Evolutionary conservation across 2,329 filamentous ascomycete genomes (phyloP), one percentile per base, ranked within the genome.

Genomic region (Stagonosporopsis chrysanthemi): DNA sequence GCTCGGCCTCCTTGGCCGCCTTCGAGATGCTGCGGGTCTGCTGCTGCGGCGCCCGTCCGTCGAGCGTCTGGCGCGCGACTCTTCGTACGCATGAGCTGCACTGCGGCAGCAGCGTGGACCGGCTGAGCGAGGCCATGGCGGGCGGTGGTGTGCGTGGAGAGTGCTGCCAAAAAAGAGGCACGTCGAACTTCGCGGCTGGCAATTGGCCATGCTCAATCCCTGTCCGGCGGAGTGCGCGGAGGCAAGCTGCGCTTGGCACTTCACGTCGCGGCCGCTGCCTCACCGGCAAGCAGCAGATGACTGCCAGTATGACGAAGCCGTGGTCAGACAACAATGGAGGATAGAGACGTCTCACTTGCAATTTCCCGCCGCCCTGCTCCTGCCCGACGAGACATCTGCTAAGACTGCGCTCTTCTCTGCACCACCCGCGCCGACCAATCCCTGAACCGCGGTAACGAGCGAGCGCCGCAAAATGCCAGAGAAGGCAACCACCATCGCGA

Each of bases 401-500:
- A 43, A 43, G 24, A 26, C 49, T 41, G 44, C 45, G 43, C 43
- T 26, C 42, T 17, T 28, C 31, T 41, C 58, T 55, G 58, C 65
- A 67, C 60, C 50, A 62, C 59, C 65, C 55, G 58, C 55, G 48
- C 52, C 58, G 58, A 53, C 63, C 66, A 69, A 66, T 67, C 62
- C 65, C 49, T 58, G 61, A 57, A 45, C 59, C 61, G 61, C 62
- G 61, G 56, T 50, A 63, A 58, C 44, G 36, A 42, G 64, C 58
- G 39, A 52, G 55, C 68, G 61, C 66, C 62, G 62, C 72, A 69
- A 68, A 67, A 94, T 95, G 91, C 90, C 90, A 70, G 90, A 95
- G 74, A 92, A 90, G 81, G 88, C 88, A 52, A 84, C 91, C 57
- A 92, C 89, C 7, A 89, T 95, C 69, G 91, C 92, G 68, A 92